Evolutionary conservation across 2,329 filamentous ascomycete genomes (phyloP).

Genomic region (Didymella glomerata): DNA sequence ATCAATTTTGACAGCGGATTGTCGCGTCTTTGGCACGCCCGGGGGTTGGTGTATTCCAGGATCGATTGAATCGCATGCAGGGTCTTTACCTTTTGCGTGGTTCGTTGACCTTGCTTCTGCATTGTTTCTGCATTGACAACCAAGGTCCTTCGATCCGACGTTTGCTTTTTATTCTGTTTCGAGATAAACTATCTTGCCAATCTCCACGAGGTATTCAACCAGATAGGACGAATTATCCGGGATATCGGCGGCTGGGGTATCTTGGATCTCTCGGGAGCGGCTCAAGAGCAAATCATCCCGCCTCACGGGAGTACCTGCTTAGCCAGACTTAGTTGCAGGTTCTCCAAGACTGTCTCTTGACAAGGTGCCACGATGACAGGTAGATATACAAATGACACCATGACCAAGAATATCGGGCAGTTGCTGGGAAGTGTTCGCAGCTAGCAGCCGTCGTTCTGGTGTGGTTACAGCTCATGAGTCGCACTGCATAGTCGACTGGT

Average conservation of each 20-base stretch:
- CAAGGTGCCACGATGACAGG: constrained; percentile 8
- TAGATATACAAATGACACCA: constrained; percentile 13
- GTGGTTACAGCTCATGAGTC: constrained; percentile 8
- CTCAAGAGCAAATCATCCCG: not conserved
- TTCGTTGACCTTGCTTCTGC: constrained; percentile 4
- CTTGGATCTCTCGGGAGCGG: not conserved
- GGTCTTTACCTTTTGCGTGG: constrained; percentile 8
- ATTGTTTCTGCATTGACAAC: constrained; percentile 4
- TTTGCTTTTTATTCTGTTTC: not conserved
- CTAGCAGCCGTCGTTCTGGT: constrained; percentile 8
- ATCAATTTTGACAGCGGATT: constrained; percentile 28
- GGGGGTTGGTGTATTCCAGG: not conserved
- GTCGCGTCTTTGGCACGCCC: constrained; percentile 15
- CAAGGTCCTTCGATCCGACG: not conserved
- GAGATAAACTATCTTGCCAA: not conserved
- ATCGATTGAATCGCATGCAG: constrained; percentile 15
- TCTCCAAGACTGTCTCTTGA: constrained; percentile 1
- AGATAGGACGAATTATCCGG: not conserved
- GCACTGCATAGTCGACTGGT: constrained; percentile 19
- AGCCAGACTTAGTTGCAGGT: constrained; percentile 1
- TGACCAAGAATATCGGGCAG: constrained; percentile 4
- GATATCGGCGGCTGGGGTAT: not conserved
- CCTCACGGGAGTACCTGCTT: constrained; percentile 17
- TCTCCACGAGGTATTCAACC: not conserved
- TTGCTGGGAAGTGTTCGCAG: constrained; percentile 6